A percentile compares a stretch with the other conserved stretches of the same genome.
These are phyloP conservation scores for Populus deltoides DNA, from an alignment of 345 rosid species.

Conservation along the genomic window DNA sequence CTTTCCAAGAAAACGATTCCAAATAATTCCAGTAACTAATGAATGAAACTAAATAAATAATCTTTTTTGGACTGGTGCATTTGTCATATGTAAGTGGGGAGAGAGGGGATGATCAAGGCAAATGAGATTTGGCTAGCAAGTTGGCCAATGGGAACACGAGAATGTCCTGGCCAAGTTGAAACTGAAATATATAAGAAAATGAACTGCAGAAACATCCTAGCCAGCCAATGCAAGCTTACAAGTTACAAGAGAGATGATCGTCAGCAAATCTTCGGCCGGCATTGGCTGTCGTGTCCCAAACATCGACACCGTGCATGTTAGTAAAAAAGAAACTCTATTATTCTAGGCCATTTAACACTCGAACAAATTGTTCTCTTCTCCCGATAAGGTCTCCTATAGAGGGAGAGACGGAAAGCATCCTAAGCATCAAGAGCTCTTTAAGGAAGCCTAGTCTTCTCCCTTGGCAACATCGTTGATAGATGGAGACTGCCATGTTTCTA, in stretches of 20 bases:
- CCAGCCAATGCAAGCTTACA: background rate
- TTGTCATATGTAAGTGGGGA: background rate
- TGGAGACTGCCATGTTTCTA: conserved; percentile 12
- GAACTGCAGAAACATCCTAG: background rate
- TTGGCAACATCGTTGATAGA: conserved; percentile 5
- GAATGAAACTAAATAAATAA: background rate
- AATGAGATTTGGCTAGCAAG: background rate
- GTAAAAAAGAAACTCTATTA: background rate
- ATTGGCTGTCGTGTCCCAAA: background rate
- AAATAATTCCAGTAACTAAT: background rate
- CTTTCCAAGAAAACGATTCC: background rate
- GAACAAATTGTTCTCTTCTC: background rate
- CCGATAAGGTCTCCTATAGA: conserved; percentile 9
- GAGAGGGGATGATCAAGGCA: rapidly evolving
- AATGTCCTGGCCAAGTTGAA: background rate
- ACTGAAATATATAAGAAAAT: background rate
- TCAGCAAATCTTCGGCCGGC: background rate
- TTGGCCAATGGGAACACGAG: background rate
- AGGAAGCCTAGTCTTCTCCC: background rate
- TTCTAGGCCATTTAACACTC: background rate
- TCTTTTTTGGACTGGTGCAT: background rate
- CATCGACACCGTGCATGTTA: too few species aligned
- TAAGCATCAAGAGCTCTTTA: background rate
- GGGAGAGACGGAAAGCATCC: conserved; percentile 11
- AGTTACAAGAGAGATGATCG: background rate